A percentile compares a stretch with the other conserved stretches of the same genome.
Evolutionary conservation across 129 eudicot genomes (phyloP).

Genomic region (Saposhnikovia divaricata): DNA sequence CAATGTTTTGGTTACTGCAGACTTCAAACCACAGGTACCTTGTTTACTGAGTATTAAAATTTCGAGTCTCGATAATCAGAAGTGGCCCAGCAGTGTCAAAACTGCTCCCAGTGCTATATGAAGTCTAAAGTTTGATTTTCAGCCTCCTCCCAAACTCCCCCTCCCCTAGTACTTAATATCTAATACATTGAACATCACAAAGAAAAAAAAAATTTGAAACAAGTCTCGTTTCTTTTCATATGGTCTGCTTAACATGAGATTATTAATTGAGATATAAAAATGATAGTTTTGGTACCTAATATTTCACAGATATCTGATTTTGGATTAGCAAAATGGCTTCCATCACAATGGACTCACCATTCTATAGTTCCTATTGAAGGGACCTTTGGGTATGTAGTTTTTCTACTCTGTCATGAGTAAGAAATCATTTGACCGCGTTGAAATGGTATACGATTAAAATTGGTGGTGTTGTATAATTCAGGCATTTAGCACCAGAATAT

Average conservation of each 20-base stretch:
- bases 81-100: background rate
- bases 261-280: background rate
- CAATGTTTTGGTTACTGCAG: constrained; percentile 57
- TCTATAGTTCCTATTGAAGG: constrained; percentile 96
- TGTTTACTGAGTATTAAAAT: background rate
- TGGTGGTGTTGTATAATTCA: constrained; percentile 5
- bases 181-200: background rate
- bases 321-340: constrained; percentile 98
- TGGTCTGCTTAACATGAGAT: background rate
- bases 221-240: background rate
- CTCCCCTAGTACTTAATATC: background rate
- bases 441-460: background rate
- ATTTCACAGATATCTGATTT: constrained; percentile 76
- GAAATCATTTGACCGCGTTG: background rate
- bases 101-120: background rate
- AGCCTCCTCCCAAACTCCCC: background rate
- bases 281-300: background rate
- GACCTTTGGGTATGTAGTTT: constrained; percentile 69
- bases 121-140: background rate
- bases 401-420: background rate
- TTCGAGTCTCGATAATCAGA: background rate
- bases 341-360: constrained; percentile 97
- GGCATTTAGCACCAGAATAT: constrained; percentile 96
- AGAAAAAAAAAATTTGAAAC: background rate
- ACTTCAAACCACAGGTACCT: constrained; percentile 79